These are phyloP conservation scores for Saturnispora saitoi DNA, from an alignment of 805 yeast genomes.

Conservation along the genomic window DNA sequence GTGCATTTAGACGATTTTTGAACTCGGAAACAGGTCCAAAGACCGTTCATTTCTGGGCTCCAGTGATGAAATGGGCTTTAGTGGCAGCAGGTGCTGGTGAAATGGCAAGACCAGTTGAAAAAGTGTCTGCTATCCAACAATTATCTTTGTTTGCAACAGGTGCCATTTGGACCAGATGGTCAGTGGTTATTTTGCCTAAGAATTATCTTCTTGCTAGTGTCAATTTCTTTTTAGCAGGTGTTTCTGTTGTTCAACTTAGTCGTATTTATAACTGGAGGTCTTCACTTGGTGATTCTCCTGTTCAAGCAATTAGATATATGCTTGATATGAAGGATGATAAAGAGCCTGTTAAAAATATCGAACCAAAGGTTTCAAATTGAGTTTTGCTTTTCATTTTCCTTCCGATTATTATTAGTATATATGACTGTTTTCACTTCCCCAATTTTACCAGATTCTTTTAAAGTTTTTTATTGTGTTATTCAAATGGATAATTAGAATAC, in stretches of 20 bases:
- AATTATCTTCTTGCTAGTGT: conserved; percentile 84
- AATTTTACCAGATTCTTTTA: background rate
- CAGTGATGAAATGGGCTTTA: conserved; percentile 70
- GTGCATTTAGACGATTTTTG: conserved; percentile 58
- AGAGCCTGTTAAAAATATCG: background rate
- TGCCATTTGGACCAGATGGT: conserved; percentile 97
- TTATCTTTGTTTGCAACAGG: conserved; percentile 86
- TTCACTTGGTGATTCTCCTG: conserved; percentile 50
- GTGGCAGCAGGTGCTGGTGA: conserved; percentile 90
- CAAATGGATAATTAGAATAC: background rate
- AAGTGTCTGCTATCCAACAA: conserved; percentile 83
- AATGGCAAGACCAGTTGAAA: conserved; percentile 83
- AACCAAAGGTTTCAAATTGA: background rate
- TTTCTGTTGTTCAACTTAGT: conserved; percentile 75
- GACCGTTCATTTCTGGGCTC: conserved; percentile 97
- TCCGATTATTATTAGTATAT: background rate
- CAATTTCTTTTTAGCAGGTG: conserved; percentile 84
- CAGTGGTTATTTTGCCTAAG: conserved; percentile 84
- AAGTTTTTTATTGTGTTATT: background rate
- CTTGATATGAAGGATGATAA: conserved; percentile 34
- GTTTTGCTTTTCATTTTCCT: background rate
- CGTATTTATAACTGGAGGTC: conserved; percentile 65
- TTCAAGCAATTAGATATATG: conserved; percentile 52
- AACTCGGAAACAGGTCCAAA: conserved; percentile 90
- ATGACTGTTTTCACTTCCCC: background rate